These are phyloP conservation scores for Saturnispora ahearnii DNA, from an alignment of 805 yeast species.

Conservation along the genomic window DNA sequence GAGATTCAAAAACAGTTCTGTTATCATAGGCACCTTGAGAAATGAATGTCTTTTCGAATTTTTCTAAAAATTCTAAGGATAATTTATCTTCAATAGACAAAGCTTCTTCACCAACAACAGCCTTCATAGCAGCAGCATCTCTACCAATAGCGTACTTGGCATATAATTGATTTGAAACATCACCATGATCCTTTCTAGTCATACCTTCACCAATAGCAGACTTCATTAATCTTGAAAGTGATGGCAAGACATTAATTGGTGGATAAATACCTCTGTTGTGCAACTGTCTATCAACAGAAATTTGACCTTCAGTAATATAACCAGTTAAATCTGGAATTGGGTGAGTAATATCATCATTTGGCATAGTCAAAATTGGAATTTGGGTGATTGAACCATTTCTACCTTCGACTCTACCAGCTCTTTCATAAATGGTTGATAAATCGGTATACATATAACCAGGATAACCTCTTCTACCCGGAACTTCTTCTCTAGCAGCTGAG, in stretches of 20 bases:
- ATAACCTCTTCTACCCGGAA: constrained; percentile 99
- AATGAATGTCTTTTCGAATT: constrained; percentile 92
- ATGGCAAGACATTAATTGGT: constrained; percentile 96
- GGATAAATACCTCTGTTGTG: constrained; percentile 97
- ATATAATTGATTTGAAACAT: constrained; percentile 96
- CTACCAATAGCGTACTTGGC: constrained; percentile 99
- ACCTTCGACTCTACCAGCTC: constrained; percentile 99
- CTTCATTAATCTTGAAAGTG: constrained; percentile 96
- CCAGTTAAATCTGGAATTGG: constrained; percentile 99
- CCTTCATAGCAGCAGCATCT: constrained; percentile 99
- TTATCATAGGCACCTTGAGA: constrained; percentile 96
- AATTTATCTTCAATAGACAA: constrained; percentile 94
- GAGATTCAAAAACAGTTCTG: constrained; percentile 87
- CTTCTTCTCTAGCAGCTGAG: constrained; percentile 99
- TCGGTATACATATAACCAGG: constrained; percentile 99
- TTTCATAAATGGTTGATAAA: constrained; percentile 96
- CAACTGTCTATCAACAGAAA: constrained; percentile 92
- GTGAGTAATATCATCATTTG: constrained; percentile 98
- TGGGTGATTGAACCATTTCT: constrained; percentile 99
- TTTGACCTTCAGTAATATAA: constrained; percentile 98
- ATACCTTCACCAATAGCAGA: constrained; percentile 99
- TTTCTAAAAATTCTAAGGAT: constrained; percentile 94
- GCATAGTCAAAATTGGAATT: constrained; percentile 98
- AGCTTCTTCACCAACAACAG: constrained; percentile 99
- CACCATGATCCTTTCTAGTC: constrained; percentile 99